Base-by-base conservation (phyloP, 2,329 filamentous ascomycete genomes). In the Curvularia sp. region DNA sequence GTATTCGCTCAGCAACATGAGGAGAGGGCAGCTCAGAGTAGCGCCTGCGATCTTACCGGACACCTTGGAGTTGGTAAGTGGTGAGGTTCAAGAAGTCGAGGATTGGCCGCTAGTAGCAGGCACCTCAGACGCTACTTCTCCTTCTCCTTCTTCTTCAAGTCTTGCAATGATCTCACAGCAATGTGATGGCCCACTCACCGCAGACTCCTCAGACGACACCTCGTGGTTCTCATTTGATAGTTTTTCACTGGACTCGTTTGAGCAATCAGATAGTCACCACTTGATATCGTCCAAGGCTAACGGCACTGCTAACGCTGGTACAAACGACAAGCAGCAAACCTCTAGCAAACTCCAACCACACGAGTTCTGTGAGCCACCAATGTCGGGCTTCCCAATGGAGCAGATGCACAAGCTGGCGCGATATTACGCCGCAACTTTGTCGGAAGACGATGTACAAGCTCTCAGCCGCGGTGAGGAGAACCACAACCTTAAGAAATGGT, bases 371-470 rank as follows among this genome's bases (percentile, higher is more conserved):
- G 5, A 2, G 5, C 41, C 50, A 15, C 36, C 34, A 23, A 59
- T 57, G 55, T 12, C 55, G n/a, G 28, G 21, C 32, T 52, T 25
- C 28, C 43, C 45, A 6, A 34, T 39, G 38, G 12, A 46, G 13
- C 27, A 48, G 7, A 27, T 25, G n/a, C 54, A 55, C 27, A 36
- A 7, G 54, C 34, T 45, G n/a, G 51, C 57, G 7, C 23, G 68
- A 28, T 74, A 72, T 57, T 74, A 74, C 46, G 45, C 45, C 13
- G 49, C 59, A 21, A 57, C 65, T 1, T 63, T 74, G 1, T 60
- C 65, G 0, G 19, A 49, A 3, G 59, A 59, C 5, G 72, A 71
- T 21, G 59, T 52, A 30, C 18, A 43, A 10, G 59, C 66, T 3
- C 57, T 74, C n/a, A 41, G 49, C 3, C 13, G 8, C 1, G 70